Base-by-base conservation (phyloP, 2,329 filamentous ascomycete species). In the Botrytis byssoidea region DNA sequence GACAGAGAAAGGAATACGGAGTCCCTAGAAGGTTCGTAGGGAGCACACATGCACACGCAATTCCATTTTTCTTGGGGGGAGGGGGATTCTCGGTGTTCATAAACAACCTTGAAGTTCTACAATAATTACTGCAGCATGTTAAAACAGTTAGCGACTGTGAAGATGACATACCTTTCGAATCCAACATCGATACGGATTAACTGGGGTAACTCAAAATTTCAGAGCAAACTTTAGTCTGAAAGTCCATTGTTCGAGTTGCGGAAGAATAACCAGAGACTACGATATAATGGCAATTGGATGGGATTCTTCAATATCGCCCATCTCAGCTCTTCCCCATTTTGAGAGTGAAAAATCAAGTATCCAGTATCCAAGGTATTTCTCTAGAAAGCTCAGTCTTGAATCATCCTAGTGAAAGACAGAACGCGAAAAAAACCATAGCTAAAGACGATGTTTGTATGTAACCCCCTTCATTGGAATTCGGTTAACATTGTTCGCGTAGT, bases 261-360 rank as follows among this genome's bases (percentile, higher is more conserved):
- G n/a, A 18, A 6, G n/a, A 18, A 57, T 3, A 18, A 57, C 2
- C 3, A 18, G 48, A 9, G n/a, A 29, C 51, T 32, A 9, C 14
- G 14, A 4, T 32, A 8, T 9, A 9, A 18, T 9, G 4, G 6
- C 7, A 8, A 4, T 29, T 8, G 1, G 6, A 8, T 29, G 14
- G 6, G 14, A 29, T 9, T 18, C 10, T 6, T 29, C n/a, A 18
- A 29, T 18, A 18, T 57, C 16, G 6, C 14, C 51, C 29, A 32
- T 3, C 14, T 9, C 18, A 57, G 7, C 16, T 55, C 16, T 32
- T 16, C 6, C 7, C 6, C 8, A 57, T 3, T 57, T 18, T 4
- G 51, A 14, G 8, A 29, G 51, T 29, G 12, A 16, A 8, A 57
- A 57, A 4, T 57, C 14, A 29, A 29, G 18, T 7, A 29, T 18